Evolutionary conservation across 2,329 filamentous ascomycete species (phyloP).

Genomic region (Dothideomycetidae sp.): DNA sequence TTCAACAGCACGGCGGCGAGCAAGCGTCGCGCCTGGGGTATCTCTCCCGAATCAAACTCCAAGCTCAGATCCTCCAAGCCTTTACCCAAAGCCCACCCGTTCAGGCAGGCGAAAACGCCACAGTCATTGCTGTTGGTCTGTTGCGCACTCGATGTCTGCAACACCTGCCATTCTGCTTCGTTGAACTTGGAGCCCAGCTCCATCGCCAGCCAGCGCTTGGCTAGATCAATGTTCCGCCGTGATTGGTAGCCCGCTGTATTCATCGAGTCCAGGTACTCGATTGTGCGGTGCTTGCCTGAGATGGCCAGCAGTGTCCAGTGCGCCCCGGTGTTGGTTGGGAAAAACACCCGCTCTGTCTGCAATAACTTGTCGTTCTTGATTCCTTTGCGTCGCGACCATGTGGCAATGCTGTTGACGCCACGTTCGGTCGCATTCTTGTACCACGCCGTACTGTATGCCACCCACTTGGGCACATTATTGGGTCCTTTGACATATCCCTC

Average conservation of each 20-base stretch:
- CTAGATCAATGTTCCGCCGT: conserved; percentile 14
- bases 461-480: conserved; percentile 39
- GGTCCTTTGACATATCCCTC: conserved; percentile 37
- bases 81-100: conserved; percentile 45
- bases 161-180: conserved; percentile 43
- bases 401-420: conserved; percentile 35
- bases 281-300: conserved; percentile 42
- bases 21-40: conserved; percentile 37
- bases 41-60: conserved; percentile 38
- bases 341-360: conserved; percentile 50
- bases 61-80: conserved; percentile 22
- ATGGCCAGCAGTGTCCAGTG: conserved; percentile 65
- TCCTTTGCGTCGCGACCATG: conserved; percentile 44
- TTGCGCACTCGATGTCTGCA: conserved; percentile 34
- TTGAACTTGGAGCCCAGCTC: conserved; percentile 44
- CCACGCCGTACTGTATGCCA: conserved; percentile 53
- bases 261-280: conserved; percentile 59
- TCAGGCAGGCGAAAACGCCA: conserved; percentile 63
- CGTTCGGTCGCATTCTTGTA: conserved; percentile 38
- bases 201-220: conserved; percentile 41
- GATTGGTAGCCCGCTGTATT: conserved; percentile 26
- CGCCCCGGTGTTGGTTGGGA: conserved; percentile 45
- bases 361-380: conserved; percentile 48
- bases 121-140: conserved; percentile 61
- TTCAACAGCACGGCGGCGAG: conserved; percentile 54